Base-by-base conservation (phyloP, 331 rosid genomes). In the Rhamnella rubrinervis region DNA sequence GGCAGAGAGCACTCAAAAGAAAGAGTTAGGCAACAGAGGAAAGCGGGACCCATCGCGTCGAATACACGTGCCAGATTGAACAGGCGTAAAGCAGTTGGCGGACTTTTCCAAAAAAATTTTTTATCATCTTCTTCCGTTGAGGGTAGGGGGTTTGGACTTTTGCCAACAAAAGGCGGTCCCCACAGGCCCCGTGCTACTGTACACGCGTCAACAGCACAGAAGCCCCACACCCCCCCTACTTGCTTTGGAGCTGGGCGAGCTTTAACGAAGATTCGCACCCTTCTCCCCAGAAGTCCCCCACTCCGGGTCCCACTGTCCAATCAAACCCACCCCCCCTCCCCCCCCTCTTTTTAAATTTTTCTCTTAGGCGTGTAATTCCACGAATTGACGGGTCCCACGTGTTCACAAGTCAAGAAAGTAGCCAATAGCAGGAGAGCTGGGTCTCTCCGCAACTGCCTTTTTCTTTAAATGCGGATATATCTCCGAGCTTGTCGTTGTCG, bases 331-430 rank as follows among this genome's bases (percentile, higher is more conserved):
- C 55, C 66, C 23, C 44, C 35, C 37, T 5, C 14, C 4, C 35
- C 4, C 35, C 37, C 6, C 35, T 41, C 21, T 67, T 71, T 57
- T 53, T 58, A 51, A 73, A 64, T 71, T 49, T 52, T 52, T 18
- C 18, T 35, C 6, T 0, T 16, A 77, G 75, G 83, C 85, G 87
- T 83, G 89, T 81, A 71, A 81, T 71, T 71, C 82, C 78, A 82
- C 89, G 86, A 86, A 68, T 80, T 16, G 71, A 17, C 0, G 90
- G 96, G 92, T 0, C 93, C 97, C 96, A 79, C 81, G 85, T 82
- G 81, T 39, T 15, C 18, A 15, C 65, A 85, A 75, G 95, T 92
- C 97, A 92, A 92, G 74, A 72, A 82, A 75, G 77, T 17, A 65
- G 17, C 97, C 87, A 92, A 92, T 89, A 18, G 51, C 21, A 75